phyloP scores from a whole-genome alignment of 2,329 filamentous ascomycete species.

The Aspergillus alliaceus region DNA sequence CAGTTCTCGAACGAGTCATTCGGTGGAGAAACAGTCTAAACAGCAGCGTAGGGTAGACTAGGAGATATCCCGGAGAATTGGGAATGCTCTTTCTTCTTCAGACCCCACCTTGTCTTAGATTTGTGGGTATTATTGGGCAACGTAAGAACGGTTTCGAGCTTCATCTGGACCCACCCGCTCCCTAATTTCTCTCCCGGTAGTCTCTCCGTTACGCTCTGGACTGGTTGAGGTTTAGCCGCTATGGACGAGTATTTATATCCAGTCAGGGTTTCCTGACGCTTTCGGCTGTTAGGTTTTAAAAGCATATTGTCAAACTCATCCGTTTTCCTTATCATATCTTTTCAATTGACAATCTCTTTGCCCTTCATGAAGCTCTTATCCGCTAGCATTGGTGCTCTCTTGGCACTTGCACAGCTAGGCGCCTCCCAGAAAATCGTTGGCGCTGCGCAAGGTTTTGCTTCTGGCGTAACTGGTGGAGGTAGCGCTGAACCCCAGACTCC shows the following conservation, averaged over 20 bases:
- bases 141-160: neutral
- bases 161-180: neutral
- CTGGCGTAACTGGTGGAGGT: slow-evolving; percentile 60
- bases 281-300: too few relatives aligned
- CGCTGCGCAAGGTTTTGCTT: slow-evolving; percentile 45
- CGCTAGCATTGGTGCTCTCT: neutral
- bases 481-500: slow-evolving; percentile 54
- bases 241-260: too few relatives aligned
- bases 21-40: neutral
- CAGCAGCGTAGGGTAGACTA: too few relatives aligned
- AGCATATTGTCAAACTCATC: too few relatives aligned
- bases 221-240: neutral
- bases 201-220: neutral
- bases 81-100: neutral
- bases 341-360: neutral
- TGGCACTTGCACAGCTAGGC: neutral
- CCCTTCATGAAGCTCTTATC: neutral
- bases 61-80: neutral
- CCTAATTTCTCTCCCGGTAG: neutral
- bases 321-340: too few relatives aligned
- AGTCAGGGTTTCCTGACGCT: too few relatives aligned
- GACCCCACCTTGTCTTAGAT: neutral
- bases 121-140: neutral
- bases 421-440: slow-evolving; percentile 20
- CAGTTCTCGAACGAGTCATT: neutral